Conservation (phyloP, 2,329 filamentous ascomycete species). For the Penicillium decumbens region DNA sequence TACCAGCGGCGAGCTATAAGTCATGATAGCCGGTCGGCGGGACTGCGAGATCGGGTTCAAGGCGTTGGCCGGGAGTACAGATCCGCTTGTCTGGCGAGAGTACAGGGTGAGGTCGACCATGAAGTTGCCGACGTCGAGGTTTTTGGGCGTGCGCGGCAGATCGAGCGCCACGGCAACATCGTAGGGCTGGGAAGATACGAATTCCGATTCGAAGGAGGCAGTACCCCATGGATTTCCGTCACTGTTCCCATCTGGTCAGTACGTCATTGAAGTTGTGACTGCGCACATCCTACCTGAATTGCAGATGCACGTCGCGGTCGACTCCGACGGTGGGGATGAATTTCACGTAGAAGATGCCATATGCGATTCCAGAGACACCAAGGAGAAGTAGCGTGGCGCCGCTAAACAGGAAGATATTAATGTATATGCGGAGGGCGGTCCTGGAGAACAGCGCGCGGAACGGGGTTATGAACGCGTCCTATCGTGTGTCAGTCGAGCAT, state of each 20-base stretch:
- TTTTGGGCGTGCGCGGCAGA: constrained; percentile 72
- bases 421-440: constrained; percentile 59
- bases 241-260: constrained; percentile 23
- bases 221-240: constrained; percentile 51
- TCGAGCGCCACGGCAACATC: constrained; percentile 72
- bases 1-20: constrained; percentile 69
- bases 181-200: constrained; percentile 73
- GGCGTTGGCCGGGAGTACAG: constrained; percentile 30
- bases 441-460: constrained; percentile 56
- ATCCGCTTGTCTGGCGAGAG: constrained; percentile 40
- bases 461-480: constrained; percentile 54
- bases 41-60: constrained; percentile 55
- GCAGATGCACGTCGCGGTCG: constrained; percentile 58
- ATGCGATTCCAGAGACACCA: constrained; percentile 56
- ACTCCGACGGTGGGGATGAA: constrained; percentile 65
- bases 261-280: neutral
- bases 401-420: constrained; percentile 55
- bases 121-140: constrained; percentile 80
- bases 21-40: constrained; percentile 70
- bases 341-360: constrained; percentile 63
- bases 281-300: constrained; percentile 53
- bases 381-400: constrained; percentile 53
- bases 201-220: constrained; percentile 46
- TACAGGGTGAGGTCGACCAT: constrained; percentile 80
- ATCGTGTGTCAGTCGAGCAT: constrained; percentile 18